Percentiles rank a stretch among this genome's conserved stretches.
Conservation (phyloP, 2,329 filamentous ascomycete genomes). For the Amesomyces nigricolor region DNA sequence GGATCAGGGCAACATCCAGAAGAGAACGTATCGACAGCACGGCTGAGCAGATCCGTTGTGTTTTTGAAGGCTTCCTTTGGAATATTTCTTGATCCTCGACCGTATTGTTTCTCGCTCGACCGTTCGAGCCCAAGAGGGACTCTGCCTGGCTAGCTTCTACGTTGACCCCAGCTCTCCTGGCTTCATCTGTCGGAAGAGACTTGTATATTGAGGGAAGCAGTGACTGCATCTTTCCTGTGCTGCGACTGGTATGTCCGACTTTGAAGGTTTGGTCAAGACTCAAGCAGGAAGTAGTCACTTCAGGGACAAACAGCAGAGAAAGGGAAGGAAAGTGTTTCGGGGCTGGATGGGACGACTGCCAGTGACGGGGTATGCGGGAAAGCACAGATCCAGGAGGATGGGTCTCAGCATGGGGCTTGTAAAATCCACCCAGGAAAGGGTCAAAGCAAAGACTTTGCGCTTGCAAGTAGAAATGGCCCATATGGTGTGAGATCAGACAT, state of each 20-base stretch:
- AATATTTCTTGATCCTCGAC: neutral
- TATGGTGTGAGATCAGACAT: constrained; percentile 1
- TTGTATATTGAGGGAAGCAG: neutral
- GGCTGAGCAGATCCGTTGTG: neutral
- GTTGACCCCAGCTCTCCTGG: neutral
- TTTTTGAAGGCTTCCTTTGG: neutral
- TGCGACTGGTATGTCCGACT: too few relatives aligned
- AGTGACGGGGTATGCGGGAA: too few relatives aligned
- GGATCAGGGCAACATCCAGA: constrained; percentile 33
- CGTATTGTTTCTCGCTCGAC: constrained; percentile 2
- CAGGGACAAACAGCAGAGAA: too few relatives aligned
- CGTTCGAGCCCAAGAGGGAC: neutral
- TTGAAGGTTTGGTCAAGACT: neutral
- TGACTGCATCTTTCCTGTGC: constrained; percentile 4
- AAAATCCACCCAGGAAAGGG: too few relatives aligned
- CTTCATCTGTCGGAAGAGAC: neutral
- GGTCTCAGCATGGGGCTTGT: too few relatives aligned
- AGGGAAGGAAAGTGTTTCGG: too few relatives aligned
- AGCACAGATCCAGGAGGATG: too few relatives aligned
- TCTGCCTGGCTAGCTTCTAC: neutral
- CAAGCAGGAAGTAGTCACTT: neutral
- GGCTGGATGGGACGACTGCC: too few relatives aligned
- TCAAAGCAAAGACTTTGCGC: too few relatives aligned
- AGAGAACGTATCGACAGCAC: constrained; percentile 24
- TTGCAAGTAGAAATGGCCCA: neutral